Conservation (phyloP, 1,139 yeast genomes). For the Saccharomyces hybrid region DNA sequence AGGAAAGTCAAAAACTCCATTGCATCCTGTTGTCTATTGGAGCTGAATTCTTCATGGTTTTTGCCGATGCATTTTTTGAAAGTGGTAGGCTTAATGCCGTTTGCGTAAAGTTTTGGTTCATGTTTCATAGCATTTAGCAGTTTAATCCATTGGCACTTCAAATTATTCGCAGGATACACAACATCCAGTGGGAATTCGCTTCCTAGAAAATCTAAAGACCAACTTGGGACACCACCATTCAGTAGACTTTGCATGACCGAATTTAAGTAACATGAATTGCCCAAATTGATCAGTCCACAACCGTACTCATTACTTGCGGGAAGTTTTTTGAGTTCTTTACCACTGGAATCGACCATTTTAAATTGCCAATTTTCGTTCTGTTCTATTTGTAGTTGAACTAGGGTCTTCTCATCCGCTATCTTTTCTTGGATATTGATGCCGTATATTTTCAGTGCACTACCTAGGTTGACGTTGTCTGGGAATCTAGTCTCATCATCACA, state of each 20-base stretch:
- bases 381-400: slow-evolving; percentile 83
- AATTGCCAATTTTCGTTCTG: slow-evolving; percentile 94
- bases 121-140: slow-evolving; percentile 71
- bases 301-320: slow-evolving; percentile 49
- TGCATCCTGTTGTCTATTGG: slow-evolving; percentile 91
- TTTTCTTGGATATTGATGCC: slow-evolving; percentile 62
- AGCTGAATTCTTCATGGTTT: slow-evolving; percentile 72
- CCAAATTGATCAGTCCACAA: slow-evolving; percentile 73
- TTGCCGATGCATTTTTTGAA: slow-evolving; percentile 72
- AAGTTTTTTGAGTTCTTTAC: slow-evolving; percentile 58
- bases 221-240: slow-evolving; percentile 27
- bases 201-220: slow-evolving; percentile 21
- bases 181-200: slow-evolving; percentile 31
- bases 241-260: slow-evolving; percentile 73
- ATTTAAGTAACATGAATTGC: slow-evolving; percentile 86
- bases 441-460: slow-evolving; percentile 45
- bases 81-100: slow-evolving; percentile 68
- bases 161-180: slow-evolving; percentile 54
- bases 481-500: slow-evolving; percentile 87
- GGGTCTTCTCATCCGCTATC: slow-evolving; percentile 58
- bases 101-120: slow-evolving; percentile 51
- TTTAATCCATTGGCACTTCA: slow-evolving; percentile 66
- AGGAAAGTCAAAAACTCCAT: slow-evolving; percentile 76
- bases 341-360: slow-evolving; percentile 64
- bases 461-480: slow-evolving; percentile 40